These are phyloP conservation scores for Blastocystis hominis DNA, from an alignment of 352 stramenopile species.

Conservation along the genomic window DNA sequence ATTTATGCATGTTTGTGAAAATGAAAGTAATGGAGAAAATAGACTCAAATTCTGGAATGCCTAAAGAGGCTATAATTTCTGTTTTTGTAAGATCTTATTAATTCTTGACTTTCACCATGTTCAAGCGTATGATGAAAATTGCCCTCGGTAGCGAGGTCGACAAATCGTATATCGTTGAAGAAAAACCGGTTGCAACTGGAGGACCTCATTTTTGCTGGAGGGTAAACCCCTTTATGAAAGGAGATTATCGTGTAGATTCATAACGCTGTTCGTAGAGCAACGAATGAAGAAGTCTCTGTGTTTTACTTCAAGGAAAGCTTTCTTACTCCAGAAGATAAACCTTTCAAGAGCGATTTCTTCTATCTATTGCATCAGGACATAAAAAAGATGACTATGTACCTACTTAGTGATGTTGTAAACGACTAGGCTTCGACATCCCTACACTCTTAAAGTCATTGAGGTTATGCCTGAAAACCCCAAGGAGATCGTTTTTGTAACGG, in stretches of 20 bases:
- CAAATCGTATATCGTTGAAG: conserved; percentile 55
- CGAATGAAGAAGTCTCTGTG: conserved; percentile 55
- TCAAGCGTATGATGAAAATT: conserved; percentile 57
- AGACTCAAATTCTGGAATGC: background rate
- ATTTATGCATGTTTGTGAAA: background rate
- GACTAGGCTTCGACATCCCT: conserved; percentile 69
- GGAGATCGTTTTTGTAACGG: conserved; percentile 75
- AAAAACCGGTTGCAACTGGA: conserved; percentile 52
- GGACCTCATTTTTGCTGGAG: conserved; percentile 56
- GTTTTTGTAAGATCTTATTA: background rate
- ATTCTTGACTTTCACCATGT: background rate
- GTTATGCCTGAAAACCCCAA: conserved; percentile 75
- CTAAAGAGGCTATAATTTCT: background rate
- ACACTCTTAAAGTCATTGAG: conserved; percentile 78
- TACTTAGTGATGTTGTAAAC: background rate
- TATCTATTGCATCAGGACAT: conserved; percentile 76
- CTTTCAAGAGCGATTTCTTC: conserved; percentile 71
- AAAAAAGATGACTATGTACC: conserved; percentile 70
- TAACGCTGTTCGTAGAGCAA: conserved; percentile 25
- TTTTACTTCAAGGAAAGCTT: conserved; percentile 53
- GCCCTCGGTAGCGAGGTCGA: conserved; percentile 55
- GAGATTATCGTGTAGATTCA: background rate
- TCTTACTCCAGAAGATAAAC: conserved; percentile 65
- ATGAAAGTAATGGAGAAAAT: background rate
- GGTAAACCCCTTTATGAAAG: background rate